phyloP scores from a whole-genome alignment of 768 basidiomycete genomes.

The Gloeostereum incarnatum region DNA sequence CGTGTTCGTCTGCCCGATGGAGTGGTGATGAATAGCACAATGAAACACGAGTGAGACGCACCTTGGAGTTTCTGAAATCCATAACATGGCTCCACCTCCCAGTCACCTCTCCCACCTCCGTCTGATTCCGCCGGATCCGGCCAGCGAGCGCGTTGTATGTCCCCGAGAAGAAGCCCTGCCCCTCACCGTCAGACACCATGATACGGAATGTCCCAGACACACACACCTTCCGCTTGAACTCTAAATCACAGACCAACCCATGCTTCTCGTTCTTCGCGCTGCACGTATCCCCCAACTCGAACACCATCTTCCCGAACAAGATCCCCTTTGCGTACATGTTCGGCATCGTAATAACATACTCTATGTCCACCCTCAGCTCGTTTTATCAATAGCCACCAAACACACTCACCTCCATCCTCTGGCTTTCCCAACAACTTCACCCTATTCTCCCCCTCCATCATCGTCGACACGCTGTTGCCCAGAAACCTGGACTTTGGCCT shows the following conservation, averaged over 20 bases:
- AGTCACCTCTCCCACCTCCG: constrained; percentile 75
- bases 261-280: constrained; percentile 76
- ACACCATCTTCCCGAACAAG: constrained; percentile 88
- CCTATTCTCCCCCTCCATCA: constrained; percentile 94
- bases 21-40: background rate
- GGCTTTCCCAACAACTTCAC: constrained; percentile 75
- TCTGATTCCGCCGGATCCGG: constrained; percentile 53
- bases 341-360: constrained; percentile 91
- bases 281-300: constrained; percentile 90
- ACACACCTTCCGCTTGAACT: constrained; percentile 94
- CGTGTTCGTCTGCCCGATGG: constrained; percentile 47
- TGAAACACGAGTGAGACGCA: constrained; percentile 17
- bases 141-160: constrained; percentile 90
- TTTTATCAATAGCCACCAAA: too few relatives aligned
- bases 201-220: background rate
- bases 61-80: constrained; percentile 71
- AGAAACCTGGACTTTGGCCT: constrained; percentile 94
- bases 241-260: constrained; percentile 69
- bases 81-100: constrained; percentile 90
- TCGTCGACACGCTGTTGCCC: constrained; percentile 93
- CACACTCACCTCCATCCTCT: constrained; percentile 80
- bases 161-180: constrained; percentile 92
- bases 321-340: constrained; percentile 95
- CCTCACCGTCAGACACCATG: background rate
- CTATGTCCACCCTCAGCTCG: too few relatives aligned